Conservation (phyloP, 2,329 filamentous ascomycete species). For the Ophiosphaerella herpotricha region DNA sequence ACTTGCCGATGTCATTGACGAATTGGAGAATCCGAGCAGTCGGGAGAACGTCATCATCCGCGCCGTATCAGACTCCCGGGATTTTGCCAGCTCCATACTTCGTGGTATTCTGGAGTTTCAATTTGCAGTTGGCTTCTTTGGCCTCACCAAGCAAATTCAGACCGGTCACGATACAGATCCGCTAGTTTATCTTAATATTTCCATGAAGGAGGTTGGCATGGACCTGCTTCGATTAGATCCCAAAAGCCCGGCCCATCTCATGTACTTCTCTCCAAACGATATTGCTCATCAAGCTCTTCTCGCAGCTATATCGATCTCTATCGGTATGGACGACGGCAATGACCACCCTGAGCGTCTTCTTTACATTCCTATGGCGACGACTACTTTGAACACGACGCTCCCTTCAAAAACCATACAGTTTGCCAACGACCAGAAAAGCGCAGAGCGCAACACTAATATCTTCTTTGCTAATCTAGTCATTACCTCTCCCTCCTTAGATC, state of each 20-base stretch:
- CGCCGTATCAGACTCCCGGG: conserved; percentile 87
- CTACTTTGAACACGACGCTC: conserved; percentile 88
- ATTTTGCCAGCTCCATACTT: conserved; percentile 87
- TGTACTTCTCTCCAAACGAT: conserved; percentile 95
- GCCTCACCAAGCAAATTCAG: conserved; percentile 78
- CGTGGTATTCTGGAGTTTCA: conserved; percentile 95
- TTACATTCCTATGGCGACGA: conserved; percentile 97
- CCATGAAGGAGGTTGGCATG: conserved; percentile 95
- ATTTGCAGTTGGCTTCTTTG: conserved; percentile 89
- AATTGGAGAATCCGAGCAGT: conserved; percentile 71
- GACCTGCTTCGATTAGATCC: conserved; percentile 90
- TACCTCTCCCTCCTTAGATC: conserved; percentile 90
- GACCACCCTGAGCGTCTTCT: conserved; percentile 83
- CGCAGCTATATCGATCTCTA: conserved; percentile 87
- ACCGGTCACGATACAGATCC: conserved; percentile 67
- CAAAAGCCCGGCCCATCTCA: conserved; percentile 91
- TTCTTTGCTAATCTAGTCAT: conserved; percentile 95
- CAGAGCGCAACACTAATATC: conserved; percentile 93
- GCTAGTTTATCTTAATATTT: conserved; percentile 81
- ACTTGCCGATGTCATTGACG: conserved; percentile 74
- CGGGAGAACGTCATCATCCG: conserved; percentile 72
- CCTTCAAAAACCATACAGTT: conserved; percentile 92
- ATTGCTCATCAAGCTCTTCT: conserved; percentile 93
- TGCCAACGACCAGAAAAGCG: conserved; percentile 68
- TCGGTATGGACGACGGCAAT: conserved; percentile 89